Base-by-base conservation (phyloP, 179 eudicot genomes). In the Actinidia arguta region DNA sequence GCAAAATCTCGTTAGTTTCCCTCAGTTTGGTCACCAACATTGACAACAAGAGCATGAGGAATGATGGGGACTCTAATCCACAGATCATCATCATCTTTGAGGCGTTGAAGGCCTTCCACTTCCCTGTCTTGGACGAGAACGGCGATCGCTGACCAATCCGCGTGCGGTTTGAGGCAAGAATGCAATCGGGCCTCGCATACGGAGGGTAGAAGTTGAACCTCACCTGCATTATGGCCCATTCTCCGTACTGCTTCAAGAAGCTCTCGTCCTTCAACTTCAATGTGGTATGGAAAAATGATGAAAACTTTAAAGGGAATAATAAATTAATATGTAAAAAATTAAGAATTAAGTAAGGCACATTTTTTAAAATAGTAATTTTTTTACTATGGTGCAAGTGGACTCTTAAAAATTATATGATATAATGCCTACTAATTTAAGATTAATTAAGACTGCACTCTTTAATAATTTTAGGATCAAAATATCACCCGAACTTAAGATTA, bases 11-110 rank as follows among this genome's bases (percentile, higher is more conserved):
- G 46, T 14, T 0, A 14, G 39, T 6, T 70, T 82, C 92, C 97
- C 95, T 95, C 95, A 46, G 76, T 22, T 66, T 91, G 89, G 81
- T 95, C 97, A 6, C 97, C 98, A 20, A 89, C 89, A 70, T 84
- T 89, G 50, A 95, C 71, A 17, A 92, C 82, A 20, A 92, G 80
- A 64, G 96, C 94, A 80, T 89, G 73, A 47, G 92, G 93, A 82
- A 88, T 22, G 25, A 88, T 79, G 9, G 94, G 97, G 48, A 91
- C 93, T 74, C 81, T 44, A 75, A 83, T 86, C 97, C 97, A 95
- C 67, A 88, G 77, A 20, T 74, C n/a, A n/a, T n/a, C n/a, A n/a
- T n/a, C 91, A 78, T 93, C 93, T 83, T 85, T 89, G 68, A 86
- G 73, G 79, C 89, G 22, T 84, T 93, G 89, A 72, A 95, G 94